These are phyloP conservation scores for Xylaria digitata DNA, from an alignment of 2,329 filamentous ascomycete species.

Conservation along the genomic window DNA sequence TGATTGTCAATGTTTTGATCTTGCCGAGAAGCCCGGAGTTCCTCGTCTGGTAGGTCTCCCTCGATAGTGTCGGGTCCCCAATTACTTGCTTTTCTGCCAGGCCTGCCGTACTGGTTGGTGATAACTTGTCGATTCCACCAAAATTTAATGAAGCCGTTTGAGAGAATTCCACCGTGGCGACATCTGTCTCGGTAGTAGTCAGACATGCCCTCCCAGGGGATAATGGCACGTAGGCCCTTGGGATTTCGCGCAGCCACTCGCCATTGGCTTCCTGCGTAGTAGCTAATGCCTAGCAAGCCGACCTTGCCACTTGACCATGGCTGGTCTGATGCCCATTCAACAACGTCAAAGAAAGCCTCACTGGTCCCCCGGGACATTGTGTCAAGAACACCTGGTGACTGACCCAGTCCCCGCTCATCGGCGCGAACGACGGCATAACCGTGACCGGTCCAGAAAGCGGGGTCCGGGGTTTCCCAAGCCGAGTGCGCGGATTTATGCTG, in stretches of 20 bases:
- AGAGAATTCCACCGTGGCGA: constrained; percentile 71
- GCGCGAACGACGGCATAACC: constrained; percentile 67
- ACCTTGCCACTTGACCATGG: constrained; percentile 62
- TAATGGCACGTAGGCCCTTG: constrained; percentile 59
- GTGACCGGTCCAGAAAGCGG: constrained; percentile 65
- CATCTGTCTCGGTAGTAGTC: constrained; percentile 68
- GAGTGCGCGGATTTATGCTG: constrained; percentile 65
- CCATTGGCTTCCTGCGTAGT: constrained; percentile 63
- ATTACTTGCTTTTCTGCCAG: constrained; percentile 19
- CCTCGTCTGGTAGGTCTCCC: constrained; percentile 66
- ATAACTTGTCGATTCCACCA: constrained; percentile 77
- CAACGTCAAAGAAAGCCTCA: constrained; percentile 61
- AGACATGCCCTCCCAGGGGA: constrained; percentile 65
- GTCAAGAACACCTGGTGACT: constrained; percentile 60
- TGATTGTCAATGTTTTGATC: constrained; percentile 62
- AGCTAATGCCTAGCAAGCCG: constrained; percentile 60
- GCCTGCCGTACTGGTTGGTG: constrained; percentile 71
- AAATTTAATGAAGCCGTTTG: constrained; percentile 68
- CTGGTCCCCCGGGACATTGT: constrained; percentile 62
- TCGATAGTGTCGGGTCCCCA: constrained; percentile 62
- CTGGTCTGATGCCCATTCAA: constrained; percentile 62
- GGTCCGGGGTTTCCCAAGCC: constrained; percentile 70
- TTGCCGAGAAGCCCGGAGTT: constrained; percentile 53
- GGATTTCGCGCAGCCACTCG: constrained; percentile 60
- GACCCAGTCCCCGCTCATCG: constrained; percentile 61